Evolutionary conservation across 441 rosid species (phyloP), one percentile per base, ranked within the genome.

Genomic region (Cnidoscolus chayamansa): DNA sequence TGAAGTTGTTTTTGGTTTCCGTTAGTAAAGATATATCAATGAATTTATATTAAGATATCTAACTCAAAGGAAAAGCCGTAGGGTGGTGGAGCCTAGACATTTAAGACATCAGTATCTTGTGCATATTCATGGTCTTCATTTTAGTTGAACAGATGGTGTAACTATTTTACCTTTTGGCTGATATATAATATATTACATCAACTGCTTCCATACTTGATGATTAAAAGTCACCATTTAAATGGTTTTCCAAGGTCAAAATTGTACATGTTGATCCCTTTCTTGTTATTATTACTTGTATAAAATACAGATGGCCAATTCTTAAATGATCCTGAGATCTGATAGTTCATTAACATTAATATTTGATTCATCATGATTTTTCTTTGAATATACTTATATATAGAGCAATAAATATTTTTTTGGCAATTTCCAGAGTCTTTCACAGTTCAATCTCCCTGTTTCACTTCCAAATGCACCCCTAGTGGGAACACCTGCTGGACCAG

Each of bases 361-460:
- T 62, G 25, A 25, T 25, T 25, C 25, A 25, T 25, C 25, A 25
- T 25, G 25, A 25, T 25, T 25, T 25, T 25, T 25, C 25, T 25
- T 25, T 25, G 25, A 25, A 25, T 25, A 25, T 25, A 25, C 25
- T 25, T 25, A 25, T 25, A 25, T 25, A 25, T 25, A 25, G 25
- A 25, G 25, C 25, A 25, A 25, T 25, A 25, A 25, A 25, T 25
- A 25, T 25, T 25, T 85, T 50, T 76, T 77, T 78, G 70, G n/a
- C 62, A 63, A 74, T 86, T 71, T 84, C 77, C 93, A 96, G 99
- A 90, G 98, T 84, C 91, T 96, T 78, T 96, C 98, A 40, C 99
- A 96, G 79, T 96, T 96, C 77, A 90, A 96, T 85, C 97, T 96
- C 71, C 95, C 99, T 56, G 97, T 91, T 78, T 87, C 98, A 49